Evolutionary conservation across 1,284 basidiomycete species (phyloP).

Genomic region (Gymnopus androsaceus): DNA sequence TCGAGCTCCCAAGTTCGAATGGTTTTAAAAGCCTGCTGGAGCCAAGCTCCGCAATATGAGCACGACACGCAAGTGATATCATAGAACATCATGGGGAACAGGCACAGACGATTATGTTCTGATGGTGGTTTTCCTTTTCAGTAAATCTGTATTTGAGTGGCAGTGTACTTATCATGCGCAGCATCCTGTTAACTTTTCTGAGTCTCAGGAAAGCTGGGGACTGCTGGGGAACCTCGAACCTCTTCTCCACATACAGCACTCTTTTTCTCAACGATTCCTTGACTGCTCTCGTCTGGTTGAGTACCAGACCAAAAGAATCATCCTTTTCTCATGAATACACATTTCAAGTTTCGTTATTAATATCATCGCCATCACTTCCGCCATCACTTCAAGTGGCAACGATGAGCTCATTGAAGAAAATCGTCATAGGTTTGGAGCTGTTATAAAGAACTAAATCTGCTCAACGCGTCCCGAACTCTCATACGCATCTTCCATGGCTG

Average conservation of each 20-base stretch:
- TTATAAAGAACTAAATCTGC: background rate
- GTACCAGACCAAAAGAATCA: background rate
- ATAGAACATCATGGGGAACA: background rate
- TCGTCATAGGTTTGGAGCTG: slow-evolving; percentile 6
- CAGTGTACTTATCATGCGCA: too few species aligned
- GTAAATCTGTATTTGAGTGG: too few species aligned
- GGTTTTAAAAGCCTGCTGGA: background rate
- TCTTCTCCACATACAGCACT: too few species aligned
- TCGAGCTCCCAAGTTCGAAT: background rate
- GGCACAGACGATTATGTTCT: background rate
- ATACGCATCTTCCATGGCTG: background rate
- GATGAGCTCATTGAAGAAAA: slow-evolving; percentile 2
- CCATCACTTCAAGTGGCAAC: background rate
- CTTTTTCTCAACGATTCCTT: too few species aligned
- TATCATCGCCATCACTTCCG: background rate
- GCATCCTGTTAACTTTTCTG: too few species aligned
- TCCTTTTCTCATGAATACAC: background rate
- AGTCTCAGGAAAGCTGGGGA: too few species aligned
- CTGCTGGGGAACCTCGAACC: too few species aligned
- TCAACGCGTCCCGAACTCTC: background rate
- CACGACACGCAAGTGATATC: slow-evolving; percentile 5
- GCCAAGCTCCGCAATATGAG: background rate
- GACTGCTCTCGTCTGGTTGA: too few species aligned
- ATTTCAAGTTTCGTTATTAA: background rate
- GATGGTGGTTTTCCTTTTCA: background rate